Evolutionary conservation across 2,329 filamentous ascomycete genomes (phyloP).

Genomic region (Microsporum ferrugineum): DNA sequence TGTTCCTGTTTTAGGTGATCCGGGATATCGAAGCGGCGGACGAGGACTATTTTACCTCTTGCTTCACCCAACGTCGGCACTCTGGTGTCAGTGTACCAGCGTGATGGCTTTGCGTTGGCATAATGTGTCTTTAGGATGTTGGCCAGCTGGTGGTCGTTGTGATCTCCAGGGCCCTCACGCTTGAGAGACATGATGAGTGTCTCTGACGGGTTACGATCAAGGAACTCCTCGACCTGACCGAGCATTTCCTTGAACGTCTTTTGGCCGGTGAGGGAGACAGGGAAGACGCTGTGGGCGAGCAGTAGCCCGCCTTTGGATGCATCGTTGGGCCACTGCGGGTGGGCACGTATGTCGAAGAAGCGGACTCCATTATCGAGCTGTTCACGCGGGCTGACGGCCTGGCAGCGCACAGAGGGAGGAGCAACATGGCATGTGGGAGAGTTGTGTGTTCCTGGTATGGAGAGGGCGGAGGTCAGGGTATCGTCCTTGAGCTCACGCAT

Average conservation of each 20-base stretch:
- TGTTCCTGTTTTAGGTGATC: slow-evolving; percentile 34
- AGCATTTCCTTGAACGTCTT: slow-evolving; percentile 70
- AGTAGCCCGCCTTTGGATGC: slow-evolving; percentile 54
- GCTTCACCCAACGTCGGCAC: slow-evolving; percentile 69
- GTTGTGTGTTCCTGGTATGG: slow-evolving; percentile 93
- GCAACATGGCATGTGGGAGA: slow-evolving; percentile 74
- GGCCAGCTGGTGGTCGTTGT: slow-evolving; percentile 67
- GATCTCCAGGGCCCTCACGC: slow-evolving; percentile 72
- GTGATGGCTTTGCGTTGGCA: slow-evolving; percentile 34
- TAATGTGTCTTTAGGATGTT: slow-evolving; percentile 59
- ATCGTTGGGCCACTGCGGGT: slow-evolving; percentile 49
- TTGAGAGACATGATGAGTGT: slow-evolving; percentile 79
- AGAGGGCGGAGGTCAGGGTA: slow-evolving; percentile 65
- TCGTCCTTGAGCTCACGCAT: slow-evolving; percentile 65
- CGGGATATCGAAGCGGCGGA: slow-evolving; percentile 66
- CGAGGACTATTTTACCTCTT: slow-evolving; percentile 70
- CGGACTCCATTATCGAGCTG: slow-evolving; percentile 86
- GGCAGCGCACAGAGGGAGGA: slow-evolving; percentile 85
- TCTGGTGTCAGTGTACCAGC: slow-evolving; percentile 68
- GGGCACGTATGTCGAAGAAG: slow-evolving; percentile 85
- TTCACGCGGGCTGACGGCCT: slow-evolving; percentile 62
- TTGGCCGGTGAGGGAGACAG: slow-evolving; percentile 67
- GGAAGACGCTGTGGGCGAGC: slow-evolving; percentile 84
- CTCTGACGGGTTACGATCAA: slow-evolving; percentile 67
- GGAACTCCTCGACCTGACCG: slow-evolving; percentile 59